Conservation (phyloP, 805 yeast genomes). For the Monosporozyma yasuniensis region DNA sequence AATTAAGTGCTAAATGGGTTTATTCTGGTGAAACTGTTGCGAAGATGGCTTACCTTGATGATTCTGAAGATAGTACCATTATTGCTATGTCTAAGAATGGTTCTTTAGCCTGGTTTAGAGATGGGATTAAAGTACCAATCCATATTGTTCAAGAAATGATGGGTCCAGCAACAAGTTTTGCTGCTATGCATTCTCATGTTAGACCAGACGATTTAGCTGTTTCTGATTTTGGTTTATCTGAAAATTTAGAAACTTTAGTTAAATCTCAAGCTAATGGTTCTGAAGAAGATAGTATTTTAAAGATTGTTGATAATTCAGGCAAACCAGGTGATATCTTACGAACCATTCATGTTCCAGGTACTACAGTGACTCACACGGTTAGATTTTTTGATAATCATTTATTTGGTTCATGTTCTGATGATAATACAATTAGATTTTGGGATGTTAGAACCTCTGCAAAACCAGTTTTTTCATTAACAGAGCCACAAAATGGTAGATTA, state of each 20-base stretch:
- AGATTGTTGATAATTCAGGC: conserved; percentile 27
- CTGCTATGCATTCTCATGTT: conserved; percentile 23
- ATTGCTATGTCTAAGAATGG: conserved; percentile 27
- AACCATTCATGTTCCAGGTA: conserved; percentile 23
- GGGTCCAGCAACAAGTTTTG: conserved; percentile 26
- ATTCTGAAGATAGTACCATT: conserved; percentile 33
- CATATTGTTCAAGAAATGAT: conserved; percentile 27
- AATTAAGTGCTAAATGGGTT: conserved; percentile 21
- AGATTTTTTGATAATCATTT: conserved; percentile 26
- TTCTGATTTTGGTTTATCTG: conserved; percentile 26
- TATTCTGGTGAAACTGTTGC: conserved; percentile 27
- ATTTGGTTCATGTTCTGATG: conserved; percentile 28
- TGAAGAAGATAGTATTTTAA: conserved; percentile 24
- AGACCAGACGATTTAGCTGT: conserved; percentile 17
- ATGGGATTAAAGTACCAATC: conserved; percentile 25
- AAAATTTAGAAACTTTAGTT: conserved; percentile 21
- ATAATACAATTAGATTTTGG: conserved; percentile 26
- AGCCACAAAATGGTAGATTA: conserved; percentile 23
- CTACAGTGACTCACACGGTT: conserved; percentile 25
- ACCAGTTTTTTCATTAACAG: conserved; percentile 20
- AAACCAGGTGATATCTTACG: conserved; percentile 25
- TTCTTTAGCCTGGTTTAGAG: conserved; percentile 29
- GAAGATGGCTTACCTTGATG: conserved; percentile 20
- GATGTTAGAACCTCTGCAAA: conserved; percentile 24
- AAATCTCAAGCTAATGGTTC: conserved; percentile 25